Evolutionary conservation across 768 basidiomycete species (phyloP).

Genomic region (Mycena rosella): DNA sequence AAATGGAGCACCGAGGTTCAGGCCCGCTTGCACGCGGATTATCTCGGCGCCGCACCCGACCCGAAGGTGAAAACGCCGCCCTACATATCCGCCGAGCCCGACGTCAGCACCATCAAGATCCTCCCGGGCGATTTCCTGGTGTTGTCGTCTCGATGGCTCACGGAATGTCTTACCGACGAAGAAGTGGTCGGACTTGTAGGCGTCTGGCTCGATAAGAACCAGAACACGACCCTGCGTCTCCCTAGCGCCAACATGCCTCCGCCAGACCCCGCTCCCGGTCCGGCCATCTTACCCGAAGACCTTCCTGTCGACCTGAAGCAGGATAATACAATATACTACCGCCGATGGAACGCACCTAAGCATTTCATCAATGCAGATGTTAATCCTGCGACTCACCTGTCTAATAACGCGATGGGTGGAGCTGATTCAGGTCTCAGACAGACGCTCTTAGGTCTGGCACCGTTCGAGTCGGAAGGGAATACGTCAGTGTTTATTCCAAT

Average conservation of each 20-base stretch:
- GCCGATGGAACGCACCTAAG: conserved; percentile 46
- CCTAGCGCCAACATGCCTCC: background rate
- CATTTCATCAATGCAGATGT: conserved; percentile 44
- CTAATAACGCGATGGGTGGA: conserved; percentile 56
- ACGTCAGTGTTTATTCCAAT: conserved; percentile 38
- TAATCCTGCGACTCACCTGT: conserved; percentile 54
- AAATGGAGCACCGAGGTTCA: conserved; percentile 59
- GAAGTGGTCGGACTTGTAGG: conserved; percentile 69
- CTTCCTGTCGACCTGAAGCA: conserved; percentile 35
- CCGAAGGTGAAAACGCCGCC: conserved; percentile 55
- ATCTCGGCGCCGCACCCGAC: conserved; percentile 48
- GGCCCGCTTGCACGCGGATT: conserved; percentile 48
- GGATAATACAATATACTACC: conserved; percentile 43
- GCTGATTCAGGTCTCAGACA: conserved; percentile 47
- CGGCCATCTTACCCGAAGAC: conserved; percentile 15
- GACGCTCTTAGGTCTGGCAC: conserved; percentile 47
- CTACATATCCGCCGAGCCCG: conserved; percentile 66
- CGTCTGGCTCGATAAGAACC: conserved; percentile 54
- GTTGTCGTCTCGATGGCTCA: conserved; percentile 65
- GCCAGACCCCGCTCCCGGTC: conserved; percentile 33
- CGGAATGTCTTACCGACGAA: conserved; percentile 65
- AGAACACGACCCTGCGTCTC: background rate
- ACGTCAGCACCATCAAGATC: conserved; percentile 57
- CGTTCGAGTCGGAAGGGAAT: conserved; percentile 46
- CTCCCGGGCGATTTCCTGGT: conserved; percentile 66